Base-by-base conservation (phyloP, 345 rosid species). In the Dovyalis caffra region DNA sequence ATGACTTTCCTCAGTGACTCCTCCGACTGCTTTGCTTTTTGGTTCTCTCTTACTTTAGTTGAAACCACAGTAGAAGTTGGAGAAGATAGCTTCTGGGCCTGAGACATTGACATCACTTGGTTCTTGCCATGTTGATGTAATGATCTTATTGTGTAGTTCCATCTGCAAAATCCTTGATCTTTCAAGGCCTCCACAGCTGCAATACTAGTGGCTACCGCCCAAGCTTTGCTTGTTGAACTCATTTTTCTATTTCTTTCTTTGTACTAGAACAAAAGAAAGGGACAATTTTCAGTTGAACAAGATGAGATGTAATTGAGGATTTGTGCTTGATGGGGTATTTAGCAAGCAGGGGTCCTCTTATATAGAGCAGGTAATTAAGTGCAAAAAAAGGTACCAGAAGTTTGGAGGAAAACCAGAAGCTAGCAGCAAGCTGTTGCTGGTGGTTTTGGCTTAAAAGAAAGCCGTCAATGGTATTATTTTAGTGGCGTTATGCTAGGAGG, bases 181-280 rank as follows among this genome's bases (percentile, higher is more conserved):
- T 90, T 92, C 25, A 87, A 31, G 6, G 90, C 89, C 78, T 87
- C 93, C 33, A 92, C 89, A 8, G 87, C 87, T 29, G 86, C 97
- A 9, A 90, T 69, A 37, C 85, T 82, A 18, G 79, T 83, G 1
- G 88, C 91, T 3, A 83, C 87, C 0, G 70, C 33, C 88, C 90
- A 92, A 0, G 92, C 81, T 53, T 84, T 88, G 73, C 84, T 86
- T 4, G 84, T 34, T 34, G 73, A 75, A 66, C 85, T 74, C 78
- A 76, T 78, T 38, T 10, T 11, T 28, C 15, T 26, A 28, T 21
- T 26, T 60, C 64, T 23, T 60, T 40, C 47, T 40, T 12, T 11
- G 47, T 12, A 43, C 47, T 43, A 43, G 47, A 43, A 43, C 47
- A 43, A n/a, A 60, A 31, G 5, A 10, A 60, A 60, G 9, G 5